Percentiles rank a stretch among this genome's conserved stretches.
Conservation (phyloP, 768 basidiomycete genomes). For the Termitomyces sp. region DNA sequence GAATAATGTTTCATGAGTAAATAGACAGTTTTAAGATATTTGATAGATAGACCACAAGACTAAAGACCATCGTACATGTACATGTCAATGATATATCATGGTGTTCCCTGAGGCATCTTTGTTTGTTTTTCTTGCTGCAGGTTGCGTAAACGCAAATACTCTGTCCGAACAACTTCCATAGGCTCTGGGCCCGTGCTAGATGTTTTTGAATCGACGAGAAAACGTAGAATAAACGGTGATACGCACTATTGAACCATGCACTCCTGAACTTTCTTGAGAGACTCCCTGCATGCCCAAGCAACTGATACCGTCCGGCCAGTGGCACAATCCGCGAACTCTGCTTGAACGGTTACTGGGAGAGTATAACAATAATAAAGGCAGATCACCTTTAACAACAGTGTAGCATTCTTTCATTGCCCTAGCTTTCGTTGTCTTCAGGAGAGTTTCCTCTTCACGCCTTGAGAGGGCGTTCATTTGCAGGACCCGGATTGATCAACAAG, state of each 20-base stretch:
- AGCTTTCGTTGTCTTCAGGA: conserved; percentile 77
- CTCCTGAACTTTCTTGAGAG: conserved; percentile 63
- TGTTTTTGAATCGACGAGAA: conserved; percentile 1
- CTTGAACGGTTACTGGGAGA: conserved; percentile 2
- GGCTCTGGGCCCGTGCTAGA: conserved; percentile 66
- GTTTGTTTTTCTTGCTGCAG: conserved; percentile 22
- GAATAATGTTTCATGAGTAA: not conserved
- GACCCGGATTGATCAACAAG: not conserved
- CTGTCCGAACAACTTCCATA: conserved; percentile 65
- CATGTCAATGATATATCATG: not conserved
- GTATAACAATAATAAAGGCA: not conserved
- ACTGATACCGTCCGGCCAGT: conserved; percentile 77
- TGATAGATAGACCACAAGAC: too few species aligned
- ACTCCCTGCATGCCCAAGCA: conserved; percentile 74
- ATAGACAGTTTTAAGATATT: not conserved
- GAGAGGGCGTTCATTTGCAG: conserved; percentile 79
- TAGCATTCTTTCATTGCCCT: conserved; percentile 78
- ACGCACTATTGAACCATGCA: conserved; percentile 81
- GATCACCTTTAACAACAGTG: conserved; percentile 61
- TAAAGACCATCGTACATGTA: not conserved
- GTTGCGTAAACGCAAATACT: conserved; percentile 66
- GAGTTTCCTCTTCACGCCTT: conserved; percentile 81
- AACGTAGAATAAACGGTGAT: not conserved
- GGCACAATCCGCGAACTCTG: conserved; percentile 85
- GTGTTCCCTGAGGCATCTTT: not conserved